phyloP scores from a whole-genome alignment of 108 stramenopile genomes.

The Tribonema minus region DNA sequence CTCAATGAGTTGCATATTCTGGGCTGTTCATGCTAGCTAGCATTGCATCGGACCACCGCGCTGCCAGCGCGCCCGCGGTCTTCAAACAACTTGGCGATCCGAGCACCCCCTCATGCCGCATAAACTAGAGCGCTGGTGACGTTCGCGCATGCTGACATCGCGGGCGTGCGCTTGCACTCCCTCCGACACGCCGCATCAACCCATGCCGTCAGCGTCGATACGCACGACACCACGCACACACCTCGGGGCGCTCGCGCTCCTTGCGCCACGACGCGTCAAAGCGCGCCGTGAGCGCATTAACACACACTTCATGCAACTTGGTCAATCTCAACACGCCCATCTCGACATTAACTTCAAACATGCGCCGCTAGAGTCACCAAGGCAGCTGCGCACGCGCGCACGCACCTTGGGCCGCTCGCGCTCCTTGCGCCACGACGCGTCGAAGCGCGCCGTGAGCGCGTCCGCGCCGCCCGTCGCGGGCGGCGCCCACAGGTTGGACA shows the following conservation, averaged over 20 bases:
- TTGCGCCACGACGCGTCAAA: slow-evolving; percentile 1
- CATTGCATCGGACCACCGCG: too few species aligned
- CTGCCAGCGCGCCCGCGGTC: too few species aligned
- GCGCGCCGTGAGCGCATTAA: neutral
- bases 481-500: neutral
- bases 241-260: slow-evolving; percentile 5
- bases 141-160: too few species aligned
- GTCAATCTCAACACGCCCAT: neutral
- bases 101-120: too few species aligned
- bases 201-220: neutral
- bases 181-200: neutral
- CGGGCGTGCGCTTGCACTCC: slow-evolving; percentile 1
- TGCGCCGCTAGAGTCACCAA: neutral
- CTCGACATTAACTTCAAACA: too few species aligned
- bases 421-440: slow-evolving; percentile 5
- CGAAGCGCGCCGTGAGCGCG: neutral
- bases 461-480: neutral
- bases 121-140: too few species aligned
- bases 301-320: neutral
- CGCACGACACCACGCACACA: neutral
- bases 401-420: neutral
- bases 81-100: too few species aligned
- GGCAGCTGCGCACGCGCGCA: neutral
- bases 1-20: too few species aligned
- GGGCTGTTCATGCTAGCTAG: too few species aligned